Evolutionary conservation across 2,329 filamentous ascomycete species (phyloP), one percentile per base, ranked within the genome.

Genomic region (Clonostachys sp.): DNA sequence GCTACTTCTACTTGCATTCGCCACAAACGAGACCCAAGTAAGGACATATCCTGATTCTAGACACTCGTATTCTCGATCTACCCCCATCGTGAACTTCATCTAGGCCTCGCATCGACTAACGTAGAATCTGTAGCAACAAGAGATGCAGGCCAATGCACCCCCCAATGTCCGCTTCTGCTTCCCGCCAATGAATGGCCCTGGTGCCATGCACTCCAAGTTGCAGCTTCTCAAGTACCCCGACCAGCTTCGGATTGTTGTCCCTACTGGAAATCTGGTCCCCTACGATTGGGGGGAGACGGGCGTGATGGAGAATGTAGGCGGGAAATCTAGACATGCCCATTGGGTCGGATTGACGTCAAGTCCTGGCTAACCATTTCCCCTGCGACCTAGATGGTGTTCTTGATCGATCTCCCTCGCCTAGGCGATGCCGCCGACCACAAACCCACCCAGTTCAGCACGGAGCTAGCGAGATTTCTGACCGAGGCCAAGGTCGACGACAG

Each of bases 121-220:
- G 24, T 30, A 30, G 24, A 14, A 2, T 12, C 34, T 34, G 17
- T 16, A 48, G 47, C 30, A 77, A 66, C 58, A 68, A 38, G 63
- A 67, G 20, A 79, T 80, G 62, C 66, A 63, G 34, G 63, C 60
- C 30, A 79, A 77, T 50, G 72, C 71, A 10, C 78, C 78, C 16
- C 53, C 57, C n/a, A 69, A 65, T 36, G 74, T 95, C 47, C 80
- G 80, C 17, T 84, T 84, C 47, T 91, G 89, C 61, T 96, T 97
- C 60, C 92, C 92, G 14, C 78, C 79, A 3, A 92, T 96, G 88
- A 73, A 81, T 39, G 80, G 82, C 2, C 73, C 80, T 6, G 86
- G 84, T 20, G 84, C 78, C 57, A 96, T 97, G 91, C 94, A 97
- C 65, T 95, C 90, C 44, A 97, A 99, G 62, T 73, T 97, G 41